Base-by-base conservation (phyloP, 805 yeast species). In the Ogataea siamensis region DNA sequence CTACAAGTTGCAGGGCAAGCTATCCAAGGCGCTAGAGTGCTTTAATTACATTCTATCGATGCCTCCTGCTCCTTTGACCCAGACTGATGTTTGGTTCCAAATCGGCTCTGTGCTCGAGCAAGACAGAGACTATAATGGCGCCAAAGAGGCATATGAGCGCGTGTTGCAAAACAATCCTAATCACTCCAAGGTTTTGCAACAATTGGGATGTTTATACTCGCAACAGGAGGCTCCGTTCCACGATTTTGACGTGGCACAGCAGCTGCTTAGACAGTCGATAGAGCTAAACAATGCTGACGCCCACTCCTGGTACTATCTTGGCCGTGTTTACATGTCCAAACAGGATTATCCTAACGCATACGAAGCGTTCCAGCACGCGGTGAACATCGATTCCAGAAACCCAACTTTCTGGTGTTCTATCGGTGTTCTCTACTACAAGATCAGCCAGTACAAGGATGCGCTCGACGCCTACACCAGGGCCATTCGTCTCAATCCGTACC, bases 321-420 rank as follows among this genome's bases (percentile, higher is more conserved):
- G 99, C 34, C 78, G 98, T 50, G 95, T 94, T 47, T 95, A 91
- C 68, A 91, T 93, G 98, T 83, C 95, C 26, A 78, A 91, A 55
- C 88, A 86, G 49, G 96, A 91, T 62, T 93, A 88, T 67, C 83
- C 93, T 43, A 88, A 93, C 34, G 98, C 99, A 2, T 93, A 91
- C 64, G 98, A 93, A 58, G 94, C 97, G 0, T 93, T 91, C 76
- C 99, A 93, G 67, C 97, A 89, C 61, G 98, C 98, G 9, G 99
- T 93, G 42, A 93, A 93, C 62, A 76, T 96, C 47, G 98, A 93
- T 63, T 83, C 95, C 25, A 76, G 97, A 60, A 93, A 93, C 62
- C 98, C 99, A 41, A 93, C 97, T 1, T 93, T 93, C 70, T 93
- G 99, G 99, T 85, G 94, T 53, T 82, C 89, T 22, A 84, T 85